Conservation (phyloP, 2,329 filamentous ascomycete genomes). For the Penicillium sp. region DNA sequence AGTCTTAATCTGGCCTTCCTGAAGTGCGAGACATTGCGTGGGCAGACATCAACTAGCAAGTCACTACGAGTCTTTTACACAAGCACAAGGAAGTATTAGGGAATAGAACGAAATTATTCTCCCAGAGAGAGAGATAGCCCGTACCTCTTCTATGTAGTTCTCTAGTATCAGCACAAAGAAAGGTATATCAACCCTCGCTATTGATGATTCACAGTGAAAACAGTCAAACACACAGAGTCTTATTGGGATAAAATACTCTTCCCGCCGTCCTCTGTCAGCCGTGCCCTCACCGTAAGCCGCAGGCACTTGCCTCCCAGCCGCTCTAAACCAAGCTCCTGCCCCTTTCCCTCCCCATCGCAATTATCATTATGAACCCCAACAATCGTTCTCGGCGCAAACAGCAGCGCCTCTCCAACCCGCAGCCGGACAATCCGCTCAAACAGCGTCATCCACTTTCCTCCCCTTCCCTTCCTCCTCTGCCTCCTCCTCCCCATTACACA, state of each 20-base stretch:
- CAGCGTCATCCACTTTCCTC: background rate
- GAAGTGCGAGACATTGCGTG: no score
- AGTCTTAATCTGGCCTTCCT: no score
- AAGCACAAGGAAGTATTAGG: no score
- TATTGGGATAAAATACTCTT: background rate
- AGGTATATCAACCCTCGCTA: no score
- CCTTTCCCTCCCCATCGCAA: background rate
- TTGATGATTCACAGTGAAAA: no score
- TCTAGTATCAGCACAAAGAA: no score
- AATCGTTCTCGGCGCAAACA: conserved; percentile 8
- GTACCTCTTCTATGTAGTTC: no score
- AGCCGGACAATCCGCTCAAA: conserved; percentile 3
- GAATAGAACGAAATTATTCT: no score
- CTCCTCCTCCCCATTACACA: background rate
- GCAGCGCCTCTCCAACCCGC: background rate
- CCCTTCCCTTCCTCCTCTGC: background rate
- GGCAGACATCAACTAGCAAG: no score
- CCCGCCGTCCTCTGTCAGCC: background rate
- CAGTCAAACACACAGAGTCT: no score
- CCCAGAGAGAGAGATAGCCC: no score
- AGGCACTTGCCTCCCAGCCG: background rate
- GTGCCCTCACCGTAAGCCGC: background rate
- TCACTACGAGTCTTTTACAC: no score
- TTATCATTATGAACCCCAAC: background rate
- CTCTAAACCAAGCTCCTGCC: background rate